Evolutionary conservation across 768 basidiomycete species (phyloP).

Genomic region (Erythrobasidium yunnanense): DNA sequence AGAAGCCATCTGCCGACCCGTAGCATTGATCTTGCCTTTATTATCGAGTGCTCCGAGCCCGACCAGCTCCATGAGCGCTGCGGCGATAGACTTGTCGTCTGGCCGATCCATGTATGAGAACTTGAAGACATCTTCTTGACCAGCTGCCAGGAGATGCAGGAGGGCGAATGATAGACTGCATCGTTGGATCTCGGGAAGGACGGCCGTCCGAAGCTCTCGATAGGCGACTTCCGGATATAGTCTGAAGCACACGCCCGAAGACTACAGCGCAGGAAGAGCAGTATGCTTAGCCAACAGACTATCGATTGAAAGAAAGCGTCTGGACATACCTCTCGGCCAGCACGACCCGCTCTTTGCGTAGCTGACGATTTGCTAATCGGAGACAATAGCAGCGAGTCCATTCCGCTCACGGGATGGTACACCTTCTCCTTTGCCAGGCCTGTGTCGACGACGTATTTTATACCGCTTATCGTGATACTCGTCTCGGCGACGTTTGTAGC

Average conservation of each 20-base stretch:
- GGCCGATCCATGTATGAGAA: constrained; percentile 85
- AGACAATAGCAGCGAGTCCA: constrained; percentile 72
- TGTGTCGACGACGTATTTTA: constrained; percentile 89
- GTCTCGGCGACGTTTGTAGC: constrained; percentile 98
- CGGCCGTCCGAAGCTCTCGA: constrained; percentile 53
- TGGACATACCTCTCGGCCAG: constrained; percentile 75
- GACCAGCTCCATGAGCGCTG: constrained; percentile 50
- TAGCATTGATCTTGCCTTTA: constrained; percentile 54
- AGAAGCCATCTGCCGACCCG: constrained; percentile 73
- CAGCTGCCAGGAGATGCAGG: constrained; percentile 52
- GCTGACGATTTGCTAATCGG: constrained; percentile 83
- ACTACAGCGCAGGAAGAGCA: constrained; percentile 44
- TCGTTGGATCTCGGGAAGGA: constrained; percentile 82
- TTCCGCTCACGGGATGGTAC: constrained; percentile 50
- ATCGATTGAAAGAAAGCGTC: no score
- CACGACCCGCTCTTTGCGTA: constrained; percentile 76
- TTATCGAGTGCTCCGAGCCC: constrained; percentile 67
- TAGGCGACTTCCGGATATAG: constrained; percentile 80
- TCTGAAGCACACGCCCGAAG: constrained; percentile 75
- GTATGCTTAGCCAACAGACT: no score
- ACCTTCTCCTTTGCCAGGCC: constrained; percentile 93
- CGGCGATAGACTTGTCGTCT: constrained; percentile 50
- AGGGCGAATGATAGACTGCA: constrained; percentile 72
- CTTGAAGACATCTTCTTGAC: constrained; percentile 30
- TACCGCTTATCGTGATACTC: constrained; percentile 89